A percentile compares a stretch with the other conserved stretches of the same genome.
Evolutionary conservation across 176 grass and related monocot species (phyloP).

Genomic region (Poa pratensis): DNA sequence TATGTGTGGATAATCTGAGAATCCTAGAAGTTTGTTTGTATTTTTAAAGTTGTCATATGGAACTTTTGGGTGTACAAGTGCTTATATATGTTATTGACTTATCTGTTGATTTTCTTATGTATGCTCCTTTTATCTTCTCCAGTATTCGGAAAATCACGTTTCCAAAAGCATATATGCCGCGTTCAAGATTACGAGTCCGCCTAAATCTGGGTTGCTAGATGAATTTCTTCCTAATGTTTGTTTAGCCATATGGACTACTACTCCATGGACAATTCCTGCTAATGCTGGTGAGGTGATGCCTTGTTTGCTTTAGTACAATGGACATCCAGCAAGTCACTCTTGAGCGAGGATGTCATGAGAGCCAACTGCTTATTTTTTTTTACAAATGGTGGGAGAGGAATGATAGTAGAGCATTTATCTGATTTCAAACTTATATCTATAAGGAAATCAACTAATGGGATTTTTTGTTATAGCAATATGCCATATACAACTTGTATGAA

Average conservation of each 20-base stretch:
- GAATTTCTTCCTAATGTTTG: slow-evolving; percentile 82
- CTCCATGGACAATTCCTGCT: slow-evolving; percentile 98
- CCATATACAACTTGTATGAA: neutral
- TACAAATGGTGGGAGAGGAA: neutral
- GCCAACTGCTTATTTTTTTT: slow-evolving; percentile 5
- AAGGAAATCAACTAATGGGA: slow-evolving; percentile 14
- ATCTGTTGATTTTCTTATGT: slow-evolving; percentile 26
- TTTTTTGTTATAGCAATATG: neutral
- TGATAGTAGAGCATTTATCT: slow-evolving; percentile 7
- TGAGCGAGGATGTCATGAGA: slow-evolving; percentile 7
- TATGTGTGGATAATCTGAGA: slow-evolving; percentile 23
- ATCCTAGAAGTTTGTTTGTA: slow-evolving; percentile 23
- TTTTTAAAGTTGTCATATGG: slow-evolving; percentile 28
- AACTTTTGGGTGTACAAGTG: slow-evolving; percentile 20
- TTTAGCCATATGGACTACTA: slow-evolving; percentile 95
- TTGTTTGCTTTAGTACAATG: slow-evolving; percentile 42
- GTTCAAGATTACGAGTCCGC: slow-evolving; percentile 76
- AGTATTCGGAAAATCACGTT: slow-evolving; percentile 92
- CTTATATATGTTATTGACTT: slow-evolving; percentile 26
- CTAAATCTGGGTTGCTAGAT: slow-evolving; percentile 61
- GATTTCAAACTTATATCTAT: slow-evolving; percentile 27
- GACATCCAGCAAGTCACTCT: slow-evolving; percentile 32
- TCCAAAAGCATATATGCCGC: slow-evolving; percentile 96
- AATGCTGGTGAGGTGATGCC: slow-evolving; percentile 86
- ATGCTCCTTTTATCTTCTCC: slow-evolving; percentile 40